These are phyloP conservation scores for Leucocoprinus leucothites DNA, from an alignment of 768 basidiomycete genomes.

Conservation along the genomic window DNA sequence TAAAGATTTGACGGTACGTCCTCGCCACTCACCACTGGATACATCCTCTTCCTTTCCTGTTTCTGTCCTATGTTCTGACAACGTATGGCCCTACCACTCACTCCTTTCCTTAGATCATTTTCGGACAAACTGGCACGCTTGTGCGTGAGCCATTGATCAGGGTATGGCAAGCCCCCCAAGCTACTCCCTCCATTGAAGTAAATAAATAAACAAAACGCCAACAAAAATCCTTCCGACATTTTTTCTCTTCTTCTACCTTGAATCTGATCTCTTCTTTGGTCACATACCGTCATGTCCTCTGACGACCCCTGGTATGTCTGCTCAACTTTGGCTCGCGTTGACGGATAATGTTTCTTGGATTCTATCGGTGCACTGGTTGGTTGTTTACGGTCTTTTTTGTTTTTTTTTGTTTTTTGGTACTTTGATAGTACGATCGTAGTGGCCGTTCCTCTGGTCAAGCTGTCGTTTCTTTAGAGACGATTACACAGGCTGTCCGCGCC, in stretches of 20 bases:
- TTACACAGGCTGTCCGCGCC: conserved; percentile 75
- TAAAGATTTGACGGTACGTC: conserved; percentile 81
- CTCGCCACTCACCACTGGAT: no score
- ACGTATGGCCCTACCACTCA: conserved; percentile 3
- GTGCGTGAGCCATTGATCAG: conserved; percentile 90
- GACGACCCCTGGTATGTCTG: not conserved
- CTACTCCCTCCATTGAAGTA: conserved; percentile 46
- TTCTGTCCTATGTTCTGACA: no score
- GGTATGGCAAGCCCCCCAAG: conserved; percentile 79
- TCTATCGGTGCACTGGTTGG: conserved; percentile 21
- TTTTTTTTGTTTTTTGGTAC: conserved; percentile 30
- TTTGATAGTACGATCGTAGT: conserved; percentile 86
- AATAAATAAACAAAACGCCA: conserved; percentile 43
- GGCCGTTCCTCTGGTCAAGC: conserved; percentile 88
- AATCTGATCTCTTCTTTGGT: conserved; percentile 24
- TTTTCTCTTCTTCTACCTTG: conserved; percentile 25
- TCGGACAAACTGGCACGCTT: conserved; percentile 90
- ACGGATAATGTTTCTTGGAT: conserved; percentile 2
- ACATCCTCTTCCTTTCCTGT: not conserved
- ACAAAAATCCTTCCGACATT: conserved; percentile 36
- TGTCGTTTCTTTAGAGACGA: conserved; percentile 74
- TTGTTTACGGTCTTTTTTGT: conserved; percentile 19
- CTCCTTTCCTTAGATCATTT: conserved; percentile 60
- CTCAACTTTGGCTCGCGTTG: conserved; percentile 8
- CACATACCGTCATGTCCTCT: conserved; percentile 21